Evolutionary conservation across 257 asterid genomes (phyloP), one percentile per base, ranked within the genome.

Genomic region (Solanum etuberosum): DNA sequence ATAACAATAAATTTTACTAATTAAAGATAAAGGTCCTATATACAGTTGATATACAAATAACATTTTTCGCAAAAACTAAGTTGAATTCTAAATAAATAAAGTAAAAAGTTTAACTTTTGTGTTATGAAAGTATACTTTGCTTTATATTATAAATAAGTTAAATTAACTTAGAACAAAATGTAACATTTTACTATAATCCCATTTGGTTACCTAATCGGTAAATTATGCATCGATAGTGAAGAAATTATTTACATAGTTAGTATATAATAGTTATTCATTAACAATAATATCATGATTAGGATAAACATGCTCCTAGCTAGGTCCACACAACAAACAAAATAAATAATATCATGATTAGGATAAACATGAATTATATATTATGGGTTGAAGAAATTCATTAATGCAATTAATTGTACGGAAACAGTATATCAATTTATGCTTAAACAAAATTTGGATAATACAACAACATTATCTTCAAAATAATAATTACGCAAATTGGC

Each of bases 401-500:
- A 63, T 63, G 31, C 70, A 63, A 63, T n/a, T 63, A n/a, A n/a
- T 25, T 11, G 40, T 70, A 70, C 76, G 40, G n/a, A 68, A 70
- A 34, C 15, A 20, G 27, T 34, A 8, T 15, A 72, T 18, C 7
- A 72, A 72, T 34, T 18, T 72, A 48, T 35, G 16, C 29, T 21
- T 34, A 72, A 35, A 35, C 16, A 72, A 18, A 32, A 21, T 72
- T 72, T 72, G 18, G 27, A 8, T 4, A 2, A 7, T 14, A 31
- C 76, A 31, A 8, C 27, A 32, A 9, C 80, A 34, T 72, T 72
- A 34, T 72, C 81, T 29, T 72, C 29, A 72, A 35, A 35, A 72
- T 35, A 71, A 72, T 34, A 72, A 72, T 37, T 59, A 72, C 23
- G 81, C 81, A 72, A 72, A 35, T 72, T 72, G 48, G 46, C 81